Evolutionary conservation across 1,284 basidiomycete species (phyloP).

Genomic region (Nidula niveotomentosa): DNA sequence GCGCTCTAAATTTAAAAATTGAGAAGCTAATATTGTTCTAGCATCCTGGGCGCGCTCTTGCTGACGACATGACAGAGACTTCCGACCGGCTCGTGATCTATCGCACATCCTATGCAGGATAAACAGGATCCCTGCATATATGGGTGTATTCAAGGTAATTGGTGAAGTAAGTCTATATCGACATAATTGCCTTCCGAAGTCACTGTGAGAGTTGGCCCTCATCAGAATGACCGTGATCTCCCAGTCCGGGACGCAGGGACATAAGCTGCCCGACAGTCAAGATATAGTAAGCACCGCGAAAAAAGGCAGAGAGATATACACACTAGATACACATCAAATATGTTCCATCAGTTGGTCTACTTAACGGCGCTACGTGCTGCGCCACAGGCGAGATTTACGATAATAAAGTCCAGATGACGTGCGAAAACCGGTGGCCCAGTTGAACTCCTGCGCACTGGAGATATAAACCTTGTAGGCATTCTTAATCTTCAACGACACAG

Average conservation of each 20-base stretch:
- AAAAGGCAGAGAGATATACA: conserved; percentile 12
- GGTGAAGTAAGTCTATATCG: too few species aligned
- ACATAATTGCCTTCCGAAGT: too few species aligned
- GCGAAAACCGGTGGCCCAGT: not conserved
- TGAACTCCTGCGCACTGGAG: not conserved
- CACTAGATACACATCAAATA: conserved; percentile 16
- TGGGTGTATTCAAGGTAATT: too few species aligned
- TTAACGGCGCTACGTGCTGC: conserved; percentile 13
- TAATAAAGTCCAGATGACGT: not conserved
- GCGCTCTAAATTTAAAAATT: too few species aligned
- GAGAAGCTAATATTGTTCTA: not conserved
- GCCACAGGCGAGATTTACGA: conserved; percentile 7
- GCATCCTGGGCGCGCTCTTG: not conserved
- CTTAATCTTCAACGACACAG: too few species aligned
- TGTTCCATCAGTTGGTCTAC: conserved; percentile 12
- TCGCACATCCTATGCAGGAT: too few species aligned
- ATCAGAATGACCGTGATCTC: not conserved
- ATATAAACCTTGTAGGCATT: not conserved
- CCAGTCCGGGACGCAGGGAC: not conserved
- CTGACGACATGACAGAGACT: too few species aligned
- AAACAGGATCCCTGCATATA: too few species aligned
- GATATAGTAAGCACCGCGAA: conserved; percentile 18
- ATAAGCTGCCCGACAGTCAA: not conserved
- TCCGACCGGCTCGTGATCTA: too few species aligned
- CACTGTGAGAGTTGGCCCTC: not conserved